Evolutionary conservation across 495 filamentous ascomycete genomes (phyloP).

Genomic region (Penicillium longicatenatum): DNA sequence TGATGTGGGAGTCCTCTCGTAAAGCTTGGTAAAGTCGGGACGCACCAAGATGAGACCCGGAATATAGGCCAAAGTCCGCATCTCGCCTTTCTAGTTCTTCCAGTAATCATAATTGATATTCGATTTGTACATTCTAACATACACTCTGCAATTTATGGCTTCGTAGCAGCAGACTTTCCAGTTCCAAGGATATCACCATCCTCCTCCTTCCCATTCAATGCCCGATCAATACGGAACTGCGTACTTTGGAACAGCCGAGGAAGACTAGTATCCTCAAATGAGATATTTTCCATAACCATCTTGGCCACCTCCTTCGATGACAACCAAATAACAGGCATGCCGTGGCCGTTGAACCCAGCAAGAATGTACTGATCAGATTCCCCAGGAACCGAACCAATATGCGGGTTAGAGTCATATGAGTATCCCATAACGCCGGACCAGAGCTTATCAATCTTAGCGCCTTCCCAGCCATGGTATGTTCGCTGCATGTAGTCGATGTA

Average conservation of each 20-base stretch:
- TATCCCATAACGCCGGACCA: slow-evolving; percentile 55
- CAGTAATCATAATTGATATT: neutral
- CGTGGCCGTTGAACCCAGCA: slow-evolving; percentile 57
- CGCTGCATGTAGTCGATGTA: slow-evolving; percentile 55
- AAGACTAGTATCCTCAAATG: slow-evolving; percentile 39
- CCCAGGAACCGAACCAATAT: slow-evolving; percentile 50
- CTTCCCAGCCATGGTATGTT: slow-evolving; percentile 47
- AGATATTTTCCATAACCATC: slow-evolving; percentile 40
- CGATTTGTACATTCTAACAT: neutral
- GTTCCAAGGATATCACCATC: slow-evolving; percentile 24
- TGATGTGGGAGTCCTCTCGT: too few relatives aligned
- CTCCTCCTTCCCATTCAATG: slow-evolving; percentile 17
- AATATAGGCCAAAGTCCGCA: too few relatives aligned
- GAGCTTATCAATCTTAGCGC: slow-evolving; percentile 41
- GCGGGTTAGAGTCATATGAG: slow-evolving; percentile 47
- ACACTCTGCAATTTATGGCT: slow-evolving; percentile 10
- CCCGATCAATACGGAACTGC: slow-evolving; percentile 20
- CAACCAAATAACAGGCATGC: slow-evolving; percentile 53
- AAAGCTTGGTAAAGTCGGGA: too few relatives aligned
- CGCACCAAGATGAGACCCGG: too few relatives aligned
- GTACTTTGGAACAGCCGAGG: slow-evolving; percentile 40
- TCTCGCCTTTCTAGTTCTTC: neutral
- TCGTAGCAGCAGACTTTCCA: slow-evolving; percentile 18
- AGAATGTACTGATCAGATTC: slow-evolving; percentile 44
- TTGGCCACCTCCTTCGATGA: slow-evolving; percentile 44